Base-by-base conservation (phyloP, 305 asterid species). In the Fraxinus angustifolia region DNA sequence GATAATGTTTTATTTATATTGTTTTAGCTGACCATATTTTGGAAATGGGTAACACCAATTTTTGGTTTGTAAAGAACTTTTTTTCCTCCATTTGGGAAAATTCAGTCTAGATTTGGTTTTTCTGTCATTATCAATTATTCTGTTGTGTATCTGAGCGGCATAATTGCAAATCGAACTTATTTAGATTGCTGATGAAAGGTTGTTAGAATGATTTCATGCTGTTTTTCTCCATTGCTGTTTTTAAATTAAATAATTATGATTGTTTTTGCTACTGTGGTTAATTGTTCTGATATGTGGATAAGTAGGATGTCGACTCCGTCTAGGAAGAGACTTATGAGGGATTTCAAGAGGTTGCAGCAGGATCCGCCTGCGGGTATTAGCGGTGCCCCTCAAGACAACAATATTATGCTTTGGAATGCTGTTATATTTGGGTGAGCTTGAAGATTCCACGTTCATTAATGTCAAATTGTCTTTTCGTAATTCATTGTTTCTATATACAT, bases 251-350 rank as follows among this genome's bases (percentile, higher is more conserved):
- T 62, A 17, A 34, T 65, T 38, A 76, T 23, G 17, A 12, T 79
- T 79, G 35, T 83, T 28, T 28, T 30, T 19, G 36, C 34, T 79
- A 71, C 67, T 77, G 73, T 76, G 11, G 80, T 77, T 56, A 77
- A 8, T 42, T 50, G 62, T 35, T 38, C 73, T 83, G 79, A 35
- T 80, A 36, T 75, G 76, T 73, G 90, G 96, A 88, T 73, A 79
- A 73, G 83, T 80, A 81, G 78, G 85, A 92, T 92, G 97, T 92
- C 97, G 8, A 91, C 95, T 79, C 88, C 97, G 8, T 86, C 97
- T 78, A 88, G 95, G 87, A 92, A 92, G 90, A 86, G 97, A 83
- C 87, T 92, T 85, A 91, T 92, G 97, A 90, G 97, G 91, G 97
- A 92, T 84, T 92, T 92, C 85, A 92, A 89, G 90, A 86, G 97